Evolutionary conservation across 1,139 yeast species (phyloP).

Genomic region (Suhomyces bokatorum): DNA sequence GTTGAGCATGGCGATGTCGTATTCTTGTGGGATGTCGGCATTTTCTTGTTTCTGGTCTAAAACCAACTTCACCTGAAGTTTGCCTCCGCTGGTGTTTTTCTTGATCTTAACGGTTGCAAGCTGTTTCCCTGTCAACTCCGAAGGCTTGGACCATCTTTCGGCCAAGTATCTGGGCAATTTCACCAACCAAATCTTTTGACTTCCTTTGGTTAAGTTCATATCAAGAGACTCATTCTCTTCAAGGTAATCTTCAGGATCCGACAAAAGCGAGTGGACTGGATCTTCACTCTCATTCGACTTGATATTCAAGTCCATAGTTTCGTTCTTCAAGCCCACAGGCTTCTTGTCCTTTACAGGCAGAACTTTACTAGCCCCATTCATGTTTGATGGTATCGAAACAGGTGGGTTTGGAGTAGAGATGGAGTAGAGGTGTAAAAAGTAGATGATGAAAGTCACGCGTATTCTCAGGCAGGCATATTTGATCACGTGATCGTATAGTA

Average conservation of each 20-base stretch:
- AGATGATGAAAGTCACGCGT: not conserved
- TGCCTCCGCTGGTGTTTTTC: slow-evolving; percentile 41
- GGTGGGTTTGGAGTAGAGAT: not conserved
- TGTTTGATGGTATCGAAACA: not conserved
- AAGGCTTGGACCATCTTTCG: slow-evolving; percentile 73
- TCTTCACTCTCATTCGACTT: slow-evolving; percentile 29
- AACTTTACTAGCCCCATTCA: slow-evolving; percentile 3
- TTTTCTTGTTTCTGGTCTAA: slow-evolving; percentile 43
- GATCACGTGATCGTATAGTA: too few relatives aligned
- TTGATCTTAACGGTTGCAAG: slow-evolving; percentile 80
- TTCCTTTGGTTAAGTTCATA: slow-evolving; percentile 53
- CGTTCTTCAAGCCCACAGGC: slow-evolving; percentile 1
- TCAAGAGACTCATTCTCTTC: slow-evolving; percentile 63
- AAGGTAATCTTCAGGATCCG: slow-evolving; percentile 51
- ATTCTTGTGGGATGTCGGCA: slow-evolving; percentile 72
- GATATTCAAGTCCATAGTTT: slow-evolving; percentile 9
- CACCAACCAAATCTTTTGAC: slow-evolving; percentile 86
- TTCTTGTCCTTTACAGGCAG: slow-evolving; percentile 8
- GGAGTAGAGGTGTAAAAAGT: not conserved
- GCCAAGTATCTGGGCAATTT: slow-evolving; percentile 86
- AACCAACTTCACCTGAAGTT: slow-evolving; percentile 58
- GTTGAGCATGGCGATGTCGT: slow-evolving; percentile 76
- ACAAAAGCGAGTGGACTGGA: slow-evolving; percentile 31
- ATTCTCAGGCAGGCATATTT: too few relatives aligned
- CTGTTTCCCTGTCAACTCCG: slow-evolving; percentile 65